Evolutionary conservation across 768 basidiomycete species (phyloP), one percentile per base, ranked within the genome.

Genomic region (Mycena vulgaris): DNA sequence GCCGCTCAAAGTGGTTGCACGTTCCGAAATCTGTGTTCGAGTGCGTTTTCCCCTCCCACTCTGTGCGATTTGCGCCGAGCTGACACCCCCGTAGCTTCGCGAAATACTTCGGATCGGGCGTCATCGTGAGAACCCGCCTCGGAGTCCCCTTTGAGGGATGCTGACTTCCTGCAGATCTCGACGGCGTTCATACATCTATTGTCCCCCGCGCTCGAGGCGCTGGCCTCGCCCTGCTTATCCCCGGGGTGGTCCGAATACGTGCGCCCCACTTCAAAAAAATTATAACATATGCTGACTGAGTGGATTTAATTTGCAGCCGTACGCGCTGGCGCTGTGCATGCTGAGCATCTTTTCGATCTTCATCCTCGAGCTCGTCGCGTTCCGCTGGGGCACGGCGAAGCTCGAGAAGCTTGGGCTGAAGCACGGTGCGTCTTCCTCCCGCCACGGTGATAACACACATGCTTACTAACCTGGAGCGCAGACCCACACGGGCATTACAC

Each of bases 101-200:
- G 30, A 96, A 95, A 81, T 96, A 92, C 78, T 97, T 97, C 80
- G 95, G 95, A 47, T 95, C 94, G 25, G 95, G 95, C 42, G 94
- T 95, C 59, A 95, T 95, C 75, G 93, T 94, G n/a, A n/a, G n/a
- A n/a, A n/a, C n/a, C n/a, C n/a, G n/a, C n/a, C n/a, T n/a, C n/a
- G n/a, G n/a, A n/a, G n/a, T n/a, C n/a, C n/a, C n/a, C n/a, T n/a
- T n/a, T n/a, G n/a, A n/a, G n/a, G 61, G 27, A 59, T 56, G 45
- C 58, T 42, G 68, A 42, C 33, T 27, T 19, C 16, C 23, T 55
- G 30, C 72, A 95, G 93, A 92, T 98, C 66, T 95, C 95, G 1
- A 97, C 96, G 2, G 92, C 95, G 0, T 97, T 95, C 78, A 94
- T 95, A 47, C 94, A 96, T 79, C 86, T 98, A 0, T 83, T 98